Conservation (phyloP, 75 land plant genomes). For the Azolla pinnata region DNA sequence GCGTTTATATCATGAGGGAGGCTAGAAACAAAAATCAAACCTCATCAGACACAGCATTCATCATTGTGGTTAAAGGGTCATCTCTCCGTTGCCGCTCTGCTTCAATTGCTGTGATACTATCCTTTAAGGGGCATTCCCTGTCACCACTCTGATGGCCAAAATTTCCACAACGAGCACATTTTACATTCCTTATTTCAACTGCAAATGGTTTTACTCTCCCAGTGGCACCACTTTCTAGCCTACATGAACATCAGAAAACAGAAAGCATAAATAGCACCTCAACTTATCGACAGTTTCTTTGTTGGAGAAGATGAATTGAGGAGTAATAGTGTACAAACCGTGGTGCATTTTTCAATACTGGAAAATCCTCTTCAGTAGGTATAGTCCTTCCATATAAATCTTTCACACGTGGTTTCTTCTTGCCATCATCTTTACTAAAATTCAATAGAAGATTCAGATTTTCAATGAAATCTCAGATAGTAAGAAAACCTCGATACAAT, state of each 20-base stretch:
- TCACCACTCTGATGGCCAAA: constrained; percentile 99
- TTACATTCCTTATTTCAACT: constrained; percentile 87
- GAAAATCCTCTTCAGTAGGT: constrained; percentile 91
- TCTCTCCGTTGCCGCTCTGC: constrained; percentile 82
- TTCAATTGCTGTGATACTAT: constrained; percentile 78
- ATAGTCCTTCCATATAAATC: constrained; percentile 84
- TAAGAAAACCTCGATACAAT: no score
- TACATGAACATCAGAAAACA: constrained; percentile 18
- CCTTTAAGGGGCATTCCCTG: constrained; percentile 89
- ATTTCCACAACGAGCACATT: constrained; percentile 80
- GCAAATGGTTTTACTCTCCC: constrained; percentile 84
- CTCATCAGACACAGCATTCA: constrained; percentile 52
- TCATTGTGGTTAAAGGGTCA: constrained; percentile 79
- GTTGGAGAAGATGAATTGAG: background rate
- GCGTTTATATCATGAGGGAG: no score
- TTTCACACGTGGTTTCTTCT: constrained; percentile 58
- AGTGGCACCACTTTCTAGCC: constrained; percentile 78
- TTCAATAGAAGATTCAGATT: no score
- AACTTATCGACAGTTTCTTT: no score
- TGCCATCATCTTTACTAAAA: constrained; percentile 20
- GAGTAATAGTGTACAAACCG: constrained; percentile 26
- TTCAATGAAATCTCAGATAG: no score
- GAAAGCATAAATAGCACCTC: background rate
- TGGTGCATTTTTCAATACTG: constrained; percentile 90
- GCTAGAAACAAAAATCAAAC: constrained; percentile 34